Conservation (phyloP, 331 rosid genomes). For the Arachis monticola region DNA sequence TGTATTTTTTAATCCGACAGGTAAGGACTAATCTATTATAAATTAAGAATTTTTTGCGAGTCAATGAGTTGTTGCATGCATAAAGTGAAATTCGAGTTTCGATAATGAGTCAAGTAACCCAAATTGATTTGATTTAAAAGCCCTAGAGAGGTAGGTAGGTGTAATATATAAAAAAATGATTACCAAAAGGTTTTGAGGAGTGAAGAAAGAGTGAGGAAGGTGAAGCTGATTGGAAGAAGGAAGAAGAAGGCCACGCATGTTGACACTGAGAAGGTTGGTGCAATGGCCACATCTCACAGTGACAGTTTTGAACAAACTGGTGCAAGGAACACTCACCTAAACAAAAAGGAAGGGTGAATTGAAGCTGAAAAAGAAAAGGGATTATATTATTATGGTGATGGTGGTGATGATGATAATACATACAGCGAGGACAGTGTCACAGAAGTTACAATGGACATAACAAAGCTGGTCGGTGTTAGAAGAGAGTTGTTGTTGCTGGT, state of each 20-base stretch:
- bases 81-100: too few species aligned
- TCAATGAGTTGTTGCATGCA: too few species aligned
- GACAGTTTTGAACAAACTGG: slow-evolving; percentile 83
- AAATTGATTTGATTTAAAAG: too few species aligned
- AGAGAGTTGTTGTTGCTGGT: slow-evolving; percentile 60
- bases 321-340: slow-evolving; percentile 91
- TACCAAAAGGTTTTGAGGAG: slow-evolving; percentile 76
- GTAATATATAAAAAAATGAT: too few species aligned
- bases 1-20: too few species aligned
- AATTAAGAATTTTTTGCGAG: too few species aligned
- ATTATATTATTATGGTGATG: background rate
- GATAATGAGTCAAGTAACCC: too few species aligned
- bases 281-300: slow-evolving; percentile 98
- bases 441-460: slow-evolving; percentile 89
- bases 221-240: slow-evolving; percentile 79
- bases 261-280: slow-evolving; percentile 86
- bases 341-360: background rate
- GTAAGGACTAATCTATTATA: too few species aligned
- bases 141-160: too few species aligned
- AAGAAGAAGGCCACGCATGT: slow-evolving; percentile 71
- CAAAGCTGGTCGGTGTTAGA: slow-evolving; percentile 85
- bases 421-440: slow-evolving; percentile 96
- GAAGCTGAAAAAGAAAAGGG: background rate
- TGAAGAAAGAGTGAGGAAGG: slow-evolving; percentile 62
- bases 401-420: slow-evolving; percentile 29